A percentile compares a stretch with the other conserved stretches of the same genome.
phyloP scores from a whole-genome alignment of 768 basidiomycete species.

The Collybia sordida region DNA sequence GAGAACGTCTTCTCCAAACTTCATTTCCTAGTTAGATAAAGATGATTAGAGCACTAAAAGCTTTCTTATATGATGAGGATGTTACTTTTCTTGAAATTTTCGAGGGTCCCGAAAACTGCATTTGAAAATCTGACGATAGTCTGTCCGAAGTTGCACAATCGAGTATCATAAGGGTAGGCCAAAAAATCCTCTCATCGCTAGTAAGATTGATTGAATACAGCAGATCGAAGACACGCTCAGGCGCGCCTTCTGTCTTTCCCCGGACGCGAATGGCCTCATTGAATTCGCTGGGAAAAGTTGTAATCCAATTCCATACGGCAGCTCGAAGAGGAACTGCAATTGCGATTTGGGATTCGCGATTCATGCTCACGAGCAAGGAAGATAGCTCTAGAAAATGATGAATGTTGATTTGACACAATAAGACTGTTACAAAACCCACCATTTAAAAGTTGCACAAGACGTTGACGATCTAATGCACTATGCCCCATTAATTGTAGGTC shows the following conservation, averaged over 20 bases:
- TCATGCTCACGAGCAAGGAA: conserved; percentile 81
- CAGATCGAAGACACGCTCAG: conserved; percentile 85
- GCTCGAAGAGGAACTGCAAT: conserved; percentile 71
- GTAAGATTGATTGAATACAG: conserved; percentile 50
- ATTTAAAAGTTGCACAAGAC: conserved; percentile 71
- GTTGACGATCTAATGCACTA: conserved; percentile 66
- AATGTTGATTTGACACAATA: conserved; percentile 1
- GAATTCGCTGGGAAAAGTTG: conserved; percentile 75
- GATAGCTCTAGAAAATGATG: conserved; percentile 58
- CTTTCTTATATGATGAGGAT: background rate
- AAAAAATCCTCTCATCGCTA: conserved; percentile 56
- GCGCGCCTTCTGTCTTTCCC: conserved; percentile 72
- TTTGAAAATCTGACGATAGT: conserved; percentile 56
- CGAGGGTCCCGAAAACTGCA: conserved; percentile 23
- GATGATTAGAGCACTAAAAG: conserved; percentile 1
- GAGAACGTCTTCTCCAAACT: conserved; percentile 62
- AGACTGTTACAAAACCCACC: conserved; percentile 36
- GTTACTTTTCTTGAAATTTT: conserved; percentile 40
- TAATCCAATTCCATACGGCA: conserved; percentile 91
- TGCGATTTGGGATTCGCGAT: conserved; percentile 66
- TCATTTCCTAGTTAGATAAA: conserved; percentile 39
- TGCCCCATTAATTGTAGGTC: conserved; percentile 81
- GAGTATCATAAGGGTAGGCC: conserved; percentile 80
- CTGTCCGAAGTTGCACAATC: conserved; percentile 76
- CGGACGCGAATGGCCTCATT: conserved; percentile 65